A percentile compares a stretch with the other conserved stretches of the same genome.
Conservation (phyloP, 1,284 basidiomycete species). For the Ceratobasidium sp. region DNA sequence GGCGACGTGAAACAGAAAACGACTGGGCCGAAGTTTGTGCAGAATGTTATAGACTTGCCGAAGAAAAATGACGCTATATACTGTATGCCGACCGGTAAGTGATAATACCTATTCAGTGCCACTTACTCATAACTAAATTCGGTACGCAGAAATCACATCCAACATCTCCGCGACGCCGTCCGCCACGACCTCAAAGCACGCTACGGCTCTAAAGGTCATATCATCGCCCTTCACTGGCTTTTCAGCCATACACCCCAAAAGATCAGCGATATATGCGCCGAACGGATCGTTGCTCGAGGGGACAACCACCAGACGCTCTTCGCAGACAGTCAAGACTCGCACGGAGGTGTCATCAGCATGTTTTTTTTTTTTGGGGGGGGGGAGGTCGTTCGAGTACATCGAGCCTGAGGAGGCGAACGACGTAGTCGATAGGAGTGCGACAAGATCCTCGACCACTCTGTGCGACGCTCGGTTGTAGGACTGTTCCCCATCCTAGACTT, state of each 20-base stretch:
- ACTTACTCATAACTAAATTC: neutral
- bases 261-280: slow-evolving; percentile 80
- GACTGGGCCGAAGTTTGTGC: slow-evolving; percentile 80
- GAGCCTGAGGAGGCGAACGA: slow-evolving; percentile 72
- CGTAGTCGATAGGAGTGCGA: slow-evolving; percentile 72
- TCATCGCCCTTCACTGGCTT: slow-evolving; percentile 85
- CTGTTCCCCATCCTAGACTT: slow-evolving; percentile 67
- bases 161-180: slow-evolving; percentile 79
- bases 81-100: slow-evolving; percentile 78
- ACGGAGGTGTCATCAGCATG: slow-evolving; percentile 85
- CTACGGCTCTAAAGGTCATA: slow-evolving; percentile 57
- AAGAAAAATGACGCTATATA: slow-evolving; percentile 76
- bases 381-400: slow-evolving; percentile 71
- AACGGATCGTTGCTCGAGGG: slow-evolving; percentile 80
- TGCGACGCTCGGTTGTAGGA: slow-evolving; percentile 72
- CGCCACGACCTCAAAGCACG: slow-evolving; percentile 58
- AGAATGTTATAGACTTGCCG: slow-evolving; percentile 77
- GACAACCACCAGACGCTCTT: slow-evolving; percentile 86
- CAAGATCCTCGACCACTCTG: slow-evolving; percentile 64
- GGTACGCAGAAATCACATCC: slow-evolving; percentile 79
- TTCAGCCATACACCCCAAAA: slow-evolving; percentile 65
- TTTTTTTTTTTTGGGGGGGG: slow-evolving; percentile 80
- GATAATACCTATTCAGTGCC: neutral
- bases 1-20: slow-evolving; percentile 90
- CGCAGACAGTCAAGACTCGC: slow-evolving; percentile 68